These are phyloP conservation scores for Silene conica DNA, from an alignment of 148 eudicot species.

Conservation along the genomic window DNA sequence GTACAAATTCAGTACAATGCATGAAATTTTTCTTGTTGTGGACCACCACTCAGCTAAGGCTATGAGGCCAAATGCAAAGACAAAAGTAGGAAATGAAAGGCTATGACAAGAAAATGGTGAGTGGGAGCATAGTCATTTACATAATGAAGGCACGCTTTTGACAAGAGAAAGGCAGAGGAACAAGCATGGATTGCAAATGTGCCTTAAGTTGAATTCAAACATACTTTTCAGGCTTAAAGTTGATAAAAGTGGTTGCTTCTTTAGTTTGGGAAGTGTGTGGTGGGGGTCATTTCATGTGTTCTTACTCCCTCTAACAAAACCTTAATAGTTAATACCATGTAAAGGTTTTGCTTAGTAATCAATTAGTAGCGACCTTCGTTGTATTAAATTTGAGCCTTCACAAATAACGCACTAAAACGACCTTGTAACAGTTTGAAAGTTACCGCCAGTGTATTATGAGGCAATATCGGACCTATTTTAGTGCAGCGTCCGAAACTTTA, in stretches of 20 bases:
- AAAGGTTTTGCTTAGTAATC: not conserved
- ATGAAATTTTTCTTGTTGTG: not conserved
- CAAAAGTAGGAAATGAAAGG: conserved; percentile 12
- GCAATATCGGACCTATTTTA: too few relatives aligned
- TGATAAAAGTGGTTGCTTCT: conserved; percentile 12
- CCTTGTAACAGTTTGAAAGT: too few relatives aligned
- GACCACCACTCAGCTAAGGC: not conserved
- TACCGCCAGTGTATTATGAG: too few relatives aligned
- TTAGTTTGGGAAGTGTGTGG: conserved; percentile 15
- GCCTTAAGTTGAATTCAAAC: conserved; percentile 8
- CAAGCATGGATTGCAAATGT: conserved; percentile 9
- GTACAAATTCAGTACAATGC: conserved; percentile 7
- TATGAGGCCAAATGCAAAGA: conserved; percentile 8
- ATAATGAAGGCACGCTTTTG: conserved; percentile 14
- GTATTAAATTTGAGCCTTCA: too few relatives aligned
- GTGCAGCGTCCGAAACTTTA: too few relatives aligned
- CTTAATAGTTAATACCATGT: not conserved
- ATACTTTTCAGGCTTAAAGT: conserved; percentile 14
- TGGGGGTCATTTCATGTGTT: conserved; percentile 17
- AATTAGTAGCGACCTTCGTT: too few relatives aligned
- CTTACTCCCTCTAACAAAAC: not conserved
- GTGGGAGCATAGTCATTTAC: conserved; percentile 24
- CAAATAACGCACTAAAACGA: too few relatives aligned
- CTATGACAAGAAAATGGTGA: conserved; percentile 14
- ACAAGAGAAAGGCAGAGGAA: conserved; percentile 3